Evolutionary conservation across 2,329 filamentous ascomycete species (phyloP).

Genomic region (Thelonectria olida): DNA sequence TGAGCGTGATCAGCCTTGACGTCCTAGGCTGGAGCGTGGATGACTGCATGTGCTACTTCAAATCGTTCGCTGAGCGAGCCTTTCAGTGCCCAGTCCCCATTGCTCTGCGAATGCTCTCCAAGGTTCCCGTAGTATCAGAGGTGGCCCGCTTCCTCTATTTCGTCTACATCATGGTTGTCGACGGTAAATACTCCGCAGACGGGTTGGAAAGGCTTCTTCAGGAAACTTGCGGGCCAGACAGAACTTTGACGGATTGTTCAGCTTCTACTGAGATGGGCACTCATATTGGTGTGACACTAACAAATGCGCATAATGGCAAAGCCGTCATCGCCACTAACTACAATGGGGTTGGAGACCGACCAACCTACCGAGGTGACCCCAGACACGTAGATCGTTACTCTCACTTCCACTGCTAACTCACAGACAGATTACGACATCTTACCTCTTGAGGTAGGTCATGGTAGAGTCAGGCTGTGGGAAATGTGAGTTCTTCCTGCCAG

Average conservation of each 20-base stretch:
- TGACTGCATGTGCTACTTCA: constrained; percentile 25
- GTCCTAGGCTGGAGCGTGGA: constrained; percentile 27
- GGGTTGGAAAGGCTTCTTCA: constrained; percentile 13
- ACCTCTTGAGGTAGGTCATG: constrained; percentile 1
- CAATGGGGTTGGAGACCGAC: constrained; percentile 18
- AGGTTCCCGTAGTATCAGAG: constrained; percentile 14
- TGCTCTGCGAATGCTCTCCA: not conserved
- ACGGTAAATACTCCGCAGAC: constrained; percentile 19
- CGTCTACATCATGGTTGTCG: constrained; percentile 9
- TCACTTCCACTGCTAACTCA: not conserved
- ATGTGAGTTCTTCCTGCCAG: constrained; percentile 11
- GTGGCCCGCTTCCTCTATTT: constrained; percentile 5
- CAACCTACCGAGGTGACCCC: not conserved
- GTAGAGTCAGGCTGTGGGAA: constrained; percentile 15
- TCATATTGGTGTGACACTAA: constrained; percentile 25
- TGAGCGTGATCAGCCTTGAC: constrained; percentile 22
- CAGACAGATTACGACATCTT: constrained; percentile 20
- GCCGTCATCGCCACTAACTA: constrained; percentile 28
- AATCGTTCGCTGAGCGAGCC: constrained; percentile 14
- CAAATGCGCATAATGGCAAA: constrained; percentile 17
- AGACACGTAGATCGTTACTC: not conserved
- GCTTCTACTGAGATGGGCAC: constrained; percentile 18
- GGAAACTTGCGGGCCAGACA: constrained; percentile 12
- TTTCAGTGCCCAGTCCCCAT: not conserved
- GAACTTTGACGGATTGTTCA: constrained; percentile 11